A percentile compares a stretch with the other conserved stretches of the same genome.
Evolutionary conservation across 352 stramenopile species (phyloP).

Genomic region (Aphanomyces cochlioides): DNA sequence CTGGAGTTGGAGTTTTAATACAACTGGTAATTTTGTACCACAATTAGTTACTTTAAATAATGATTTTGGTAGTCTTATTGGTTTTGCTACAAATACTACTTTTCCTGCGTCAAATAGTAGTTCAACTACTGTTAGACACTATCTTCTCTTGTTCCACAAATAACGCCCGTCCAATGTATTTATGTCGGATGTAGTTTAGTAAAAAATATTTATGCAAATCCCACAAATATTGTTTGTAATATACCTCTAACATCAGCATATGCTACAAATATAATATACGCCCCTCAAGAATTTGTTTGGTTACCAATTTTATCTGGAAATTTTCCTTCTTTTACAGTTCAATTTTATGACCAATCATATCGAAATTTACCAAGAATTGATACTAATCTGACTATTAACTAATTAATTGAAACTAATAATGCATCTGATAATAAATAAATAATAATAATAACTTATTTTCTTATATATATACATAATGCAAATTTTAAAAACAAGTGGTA

Average conservation of each 20-base stretch:
- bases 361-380: background rate
- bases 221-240: conserved; percentile 4
- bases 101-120: too few relatives aligned
- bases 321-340: conserved; percentile 5
- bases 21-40: too few relatives aligned
- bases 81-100: too few relatives aligned
- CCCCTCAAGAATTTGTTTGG: background rate
- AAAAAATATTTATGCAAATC: conserved; percentile 11
- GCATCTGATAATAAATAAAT: conserved; percentile 8
- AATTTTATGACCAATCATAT: conserved; percentile 6
- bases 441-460: background rate
- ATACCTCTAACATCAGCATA: background rate
- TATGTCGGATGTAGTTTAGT: background rate
- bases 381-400: background rate
- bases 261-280: conserved; percentile 1
- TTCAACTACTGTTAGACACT: too few relatives aligned
- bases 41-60: too few relatives aligned
- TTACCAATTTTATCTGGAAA: conserved; percentile 6
- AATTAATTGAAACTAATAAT: conserved; percentile 8
- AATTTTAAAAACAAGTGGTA: conserved; percentile 11
- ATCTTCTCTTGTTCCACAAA: too few relatives aligned
- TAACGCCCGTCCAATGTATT: background rate
- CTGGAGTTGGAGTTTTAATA: too few relatives aligned
- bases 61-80: too few relatives aligned
- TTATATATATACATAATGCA: conserved; percentile 9